Percentiles rank a stretch among this genome's conserved stretches.
These are phyloP conservation scores for Phyllosticta citribraziliensis DNA, from an alignment of 2,329 filamentous ascomycete genomes.

Conservation along the genomic window DNA sequence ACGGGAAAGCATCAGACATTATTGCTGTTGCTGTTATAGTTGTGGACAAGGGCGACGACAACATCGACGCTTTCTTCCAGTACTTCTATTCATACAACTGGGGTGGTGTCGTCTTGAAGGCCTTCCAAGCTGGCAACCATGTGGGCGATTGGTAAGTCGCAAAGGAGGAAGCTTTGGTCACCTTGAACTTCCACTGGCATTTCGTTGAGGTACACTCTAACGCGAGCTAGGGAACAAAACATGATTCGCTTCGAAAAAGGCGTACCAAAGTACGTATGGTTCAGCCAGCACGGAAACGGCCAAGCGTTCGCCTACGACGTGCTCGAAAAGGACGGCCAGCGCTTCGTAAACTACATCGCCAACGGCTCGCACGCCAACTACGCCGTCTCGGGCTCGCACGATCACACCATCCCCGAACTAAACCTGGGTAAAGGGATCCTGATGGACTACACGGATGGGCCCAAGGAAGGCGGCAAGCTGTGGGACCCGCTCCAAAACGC, in stretches of 20 bases:
- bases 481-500: slow-evolving; percentile 52
- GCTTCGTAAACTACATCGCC: slow-evolving; percentile 46
- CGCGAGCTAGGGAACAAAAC: slow-evolving; percentile 48
- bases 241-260: slow-evolving; percentile 56
- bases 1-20: slow-evolving; percentile 42
- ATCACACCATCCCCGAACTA: slow-evolving; percentile 52
- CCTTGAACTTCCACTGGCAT: too few species aligned
- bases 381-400: slow-evolving; percentile 48
- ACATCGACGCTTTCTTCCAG: slow-evolving; percentile 53
- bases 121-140: slow-evolving; percentile 46
- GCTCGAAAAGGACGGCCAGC: slow-evolving; percentile 42
- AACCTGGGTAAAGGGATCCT: slow-evolving; percentile 42
- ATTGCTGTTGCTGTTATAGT: slow-evolving; percentile 46
- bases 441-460: slow-evolving; percentile 46
- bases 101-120: slow-evolving; percentile 41
- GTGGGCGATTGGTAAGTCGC: slow-evolving; percentile 48
- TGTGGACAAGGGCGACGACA: slow-evolving; percentile 44
- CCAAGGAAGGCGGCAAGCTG: slow-evolving; percentile 44
- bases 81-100: slow-evolving; percentile 52
- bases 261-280: slow-evolving; percentile 49
- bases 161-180: too few species aligned
- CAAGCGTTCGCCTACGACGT: slow-evolving; percentile 52
- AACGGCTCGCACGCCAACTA: slow-evolving; percentile 58
- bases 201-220: background rate
- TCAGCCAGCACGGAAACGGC: slow-evolving; percentile 52